Evolutionary conservation across 352 stramenopile species (phyloP).

Genomic region (Globisporangium parvum): DNA sequence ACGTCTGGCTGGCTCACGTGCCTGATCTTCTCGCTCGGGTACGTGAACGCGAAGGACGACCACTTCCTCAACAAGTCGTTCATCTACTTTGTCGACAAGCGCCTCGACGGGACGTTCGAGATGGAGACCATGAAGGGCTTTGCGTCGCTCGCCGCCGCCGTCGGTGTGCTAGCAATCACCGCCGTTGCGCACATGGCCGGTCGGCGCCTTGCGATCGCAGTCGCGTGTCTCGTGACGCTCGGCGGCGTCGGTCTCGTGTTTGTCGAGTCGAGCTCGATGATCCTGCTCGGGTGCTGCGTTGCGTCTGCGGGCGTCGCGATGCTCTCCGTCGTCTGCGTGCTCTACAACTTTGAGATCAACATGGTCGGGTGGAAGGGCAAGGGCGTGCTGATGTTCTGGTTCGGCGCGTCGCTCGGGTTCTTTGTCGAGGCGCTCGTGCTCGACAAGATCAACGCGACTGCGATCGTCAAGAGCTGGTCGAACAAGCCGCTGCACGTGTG

Average conservation of each 20-base stretch:
- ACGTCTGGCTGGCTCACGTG: constrained; percentile 78
- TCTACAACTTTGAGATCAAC: constrained; percentile 89
- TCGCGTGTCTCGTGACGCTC: constrained; percentile 50
- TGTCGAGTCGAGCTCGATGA: constrained; percentile 56
- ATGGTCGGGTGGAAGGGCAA: constrained; percentile 86
- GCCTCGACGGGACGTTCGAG: constrained; percentile 36
- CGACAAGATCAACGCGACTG: constrained; percentile 62
- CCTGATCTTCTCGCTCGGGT: constrained; percentile 76
- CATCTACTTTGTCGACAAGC: constrained; percentile 69
- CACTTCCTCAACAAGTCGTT: constrained; percentile 85
- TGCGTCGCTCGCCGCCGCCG: constrained; percentile 41
- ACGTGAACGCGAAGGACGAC: constrained; percentile 63
- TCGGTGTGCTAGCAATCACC: constrained; percentile 45
- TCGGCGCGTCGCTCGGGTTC: constrained; percentile 58
- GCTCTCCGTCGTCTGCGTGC: constrained; percentile 61
- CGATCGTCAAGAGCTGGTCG: constrained; percentile 52
- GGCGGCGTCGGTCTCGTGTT: constrained; percentile 62
- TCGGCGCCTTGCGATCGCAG: constrained; percentile 58
- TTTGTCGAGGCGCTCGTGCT: constrained; percentile 73
- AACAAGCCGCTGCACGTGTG: constrained; percentile 72
- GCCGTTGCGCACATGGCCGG: constrained; percentile 51
- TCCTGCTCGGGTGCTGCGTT: constrained; percentile 65
- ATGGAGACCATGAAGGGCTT: constrained; percentile 71
- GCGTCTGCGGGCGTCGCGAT: constrained; percentile 66
- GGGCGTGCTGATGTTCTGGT: constrained; percentile 80